Percentiles rank a stretch among this genome's conserved stretches.
Conservation (phyloP, 176 grass and related monocot genomes). For the Aegilops longissima region DNA sequence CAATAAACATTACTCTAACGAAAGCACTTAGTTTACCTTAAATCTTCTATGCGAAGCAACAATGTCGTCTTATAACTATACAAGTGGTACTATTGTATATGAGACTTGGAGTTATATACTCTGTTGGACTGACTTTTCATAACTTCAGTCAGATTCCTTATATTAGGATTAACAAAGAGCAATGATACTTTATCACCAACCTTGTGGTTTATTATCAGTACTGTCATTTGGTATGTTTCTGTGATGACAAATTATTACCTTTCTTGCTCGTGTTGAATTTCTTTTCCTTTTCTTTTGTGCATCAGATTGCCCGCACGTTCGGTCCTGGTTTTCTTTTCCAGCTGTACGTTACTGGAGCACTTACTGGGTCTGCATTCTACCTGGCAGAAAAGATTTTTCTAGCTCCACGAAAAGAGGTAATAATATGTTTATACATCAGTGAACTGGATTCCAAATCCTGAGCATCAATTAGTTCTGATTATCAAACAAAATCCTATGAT, state of each 20-base stretch:
- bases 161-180: too few species aligned
- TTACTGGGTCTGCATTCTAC: conserved; percentile 72
- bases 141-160: too few species aligned
- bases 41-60: too few species aligned
- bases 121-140: too few species aligned
- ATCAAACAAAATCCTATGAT: not conserved
- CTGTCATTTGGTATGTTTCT: not conserved
- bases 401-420: conserved; percentile 56
- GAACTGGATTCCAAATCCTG: conserved; percentile 15
- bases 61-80: not conserved
- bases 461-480: not conserved
- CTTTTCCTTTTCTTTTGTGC: not conserved
- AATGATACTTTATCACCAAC: too few species aligned
- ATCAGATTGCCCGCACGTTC: conserved; percentile 60
- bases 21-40: too few species aligned
- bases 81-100: not conserved
- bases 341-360: conserved; percentile 71
- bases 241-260: not conserved
- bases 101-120: not conserved
- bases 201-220: too few species aligned
- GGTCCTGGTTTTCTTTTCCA: conserved; percentile 76
- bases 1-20: not conserved
- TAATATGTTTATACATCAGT: conserved; percentile 1
- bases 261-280: conserved; percentile 18
- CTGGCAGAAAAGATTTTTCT: conserved; percentile 65